Conservation (phyloP, 2,329 filamentous ascomycete genomes). For the Bipolaris victoriae region DNA sequence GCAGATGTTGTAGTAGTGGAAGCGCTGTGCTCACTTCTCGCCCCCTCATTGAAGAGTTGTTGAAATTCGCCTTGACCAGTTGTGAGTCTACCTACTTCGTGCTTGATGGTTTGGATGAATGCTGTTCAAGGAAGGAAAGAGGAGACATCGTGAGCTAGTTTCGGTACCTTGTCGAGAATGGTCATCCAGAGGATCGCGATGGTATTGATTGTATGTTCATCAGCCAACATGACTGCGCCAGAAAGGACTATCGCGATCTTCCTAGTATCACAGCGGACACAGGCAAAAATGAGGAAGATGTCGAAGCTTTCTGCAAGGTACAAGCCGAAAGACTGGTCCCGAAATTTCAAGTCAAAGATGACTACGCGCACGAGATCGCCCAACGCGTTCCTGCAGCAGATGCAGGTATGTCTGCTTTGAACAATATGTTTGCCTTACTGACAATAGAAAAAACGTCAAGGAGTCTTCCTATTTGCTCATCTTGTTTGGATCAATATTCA, state of each 20-base stretch:
- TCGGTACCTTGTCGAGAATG: slow-evolving; percentile 20
- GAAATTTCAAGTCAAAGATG: slow-evolving; percentile 7
- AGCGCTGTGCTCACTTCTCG: slow-evolving; percentile 34
- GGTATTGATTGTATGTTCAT: slow-evolving; percentile 25
- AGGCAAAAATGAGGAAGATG: slow-evolving; percentile 36
- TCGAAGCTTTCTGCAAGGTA: slow-evolving; percentile 23
- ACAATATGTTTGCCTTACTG: neutral
- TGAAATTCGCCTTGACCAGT: slow-evolving; percentile 41
- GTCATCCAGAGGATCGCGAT: slow-evolving; percentile 24
- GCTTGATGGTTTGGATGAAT: slow-evolving; percentile 57
- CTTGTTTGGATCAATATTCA: slow-evolving; percentile 32
- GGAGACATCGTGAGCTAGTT: slow-evolving; percentile 41
- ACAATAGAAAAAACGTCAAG: slow-evolving; percentile 3
- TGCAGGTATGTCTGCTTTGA: slow-evolving; percentile 9
- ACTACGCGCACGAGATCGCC: slow-evolving; percentile 13
- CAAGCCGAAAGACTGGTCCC: slow-evolving; percentile 6
- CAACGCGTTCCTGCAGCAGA: slow-evolving; percentile 9
- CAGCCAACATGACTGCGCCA: slow-evolving; percentile 21
- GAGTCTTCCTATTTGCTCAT: slow-evolving; percentile 37
- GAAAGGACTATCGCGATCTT: slow-evolving; percentile 21
- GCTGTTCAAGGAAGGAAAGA: slow-evolving; percentile 32
- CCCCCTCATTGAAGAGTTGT: slow-evolving; percentile 33
- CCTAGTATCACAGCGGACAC: slow-evolving; percentile 12
- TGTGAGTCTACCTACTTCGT: slow-evolving; percentile 46
- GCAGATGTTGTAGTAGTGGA: slow-evolving; percentile 33